Conservation (phyloP, 345 rosid genomes). For the Gossypium australe region DNA sequence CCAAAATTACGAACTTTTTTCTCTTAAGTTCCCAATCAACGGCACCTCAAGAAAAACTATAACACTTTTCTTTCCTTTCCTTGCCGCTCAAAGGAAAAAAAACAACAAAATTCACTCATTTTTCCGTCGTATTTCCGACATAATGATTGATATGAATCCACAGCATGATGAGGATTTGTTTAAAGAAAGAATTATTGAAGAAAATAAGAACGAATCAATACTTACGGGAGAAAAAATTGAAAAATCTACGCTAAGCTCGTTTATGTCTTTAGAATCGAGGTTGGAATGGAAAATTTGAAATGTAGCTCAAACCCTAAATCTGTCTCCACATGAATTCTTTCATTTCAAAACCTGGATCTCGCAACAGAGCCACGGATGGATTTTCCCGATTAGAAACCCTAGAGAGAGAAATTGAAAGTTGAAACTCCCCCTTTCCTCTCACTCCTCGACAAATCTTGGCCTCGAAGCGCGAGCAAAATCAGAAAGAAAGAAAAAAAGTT, state of each 20-base stretch:
- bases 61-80: background rate
- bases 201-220: background rate
- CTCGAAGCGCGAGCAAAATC: background rate
- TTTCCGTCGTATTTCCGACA: background rate
- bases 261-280: background rate
- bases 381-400: background rate
- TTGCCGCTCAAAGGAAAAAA: background rate
- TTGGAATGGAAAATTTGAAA: background rate
- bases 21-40: background rate
- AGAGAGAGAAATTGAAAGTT: background rate
- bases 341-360: constrained; percentile 11
- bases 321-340: background rate
- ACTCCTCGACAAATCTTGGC: constrained; percentile 3
- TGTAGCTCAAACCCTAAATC: constrained; percentile 9
- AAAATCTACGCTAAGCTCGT: constrained; percentile 2
- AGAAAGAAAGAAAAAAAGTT: background rate
- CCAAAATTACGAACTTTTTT: background rate
- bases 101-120: background rate
- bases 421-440: background rate
- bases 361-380: background rate
- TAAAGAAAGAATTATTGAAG: background rate
- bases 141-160: background rate
- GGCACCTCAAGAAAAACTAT: background rate
- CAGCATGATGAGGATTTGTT: background rate
- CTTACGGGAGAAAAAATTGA: background rate